Evolutionary conservation across 2,329 filamentous ascomycete species (phyloP), one percentile per base, ranked within the genome.

Genomic region (Volutella citrinella): DNA sequence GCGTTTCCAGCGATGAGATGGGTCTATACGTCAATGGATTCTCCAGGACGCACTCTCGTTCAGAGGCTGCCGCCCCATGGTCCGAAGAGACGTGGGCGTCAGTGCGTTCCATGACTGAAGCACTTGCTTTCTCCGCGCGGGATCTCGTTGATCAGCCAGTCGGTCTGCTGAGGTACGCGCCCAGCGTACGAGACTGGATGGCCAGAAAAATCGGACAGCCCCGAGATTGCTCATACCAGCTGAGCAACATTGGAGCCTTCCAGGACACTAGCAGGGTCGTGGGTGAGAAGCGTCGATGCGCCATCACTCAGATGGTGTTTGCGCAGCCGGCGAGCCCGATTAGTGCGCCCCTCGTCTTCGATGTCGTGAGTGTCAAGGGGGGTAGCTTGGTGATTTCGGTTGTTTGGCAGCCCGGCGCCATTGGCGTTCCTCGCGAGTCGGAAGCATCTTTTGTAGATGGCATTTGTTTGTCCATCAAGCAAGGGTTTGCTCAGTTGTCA

Each of bases 201-300:
- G 24, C 42, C 3, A 28, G 38, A 1, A 54, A 45, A n/a, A 17
- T 54, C 6, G 51, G 51, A n/a, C 34, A 42, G 27, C 19, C 26
- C 5, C 19, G 51, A 21, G 51, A 53, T 11, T 41, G 40, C 14
- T 54, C 51, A 2, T 45, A 42, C 7, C 47, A 46, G 5, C 14
- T 53, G 12, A 54, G 51, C 32, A 54, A 54, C 11, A 30, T 53
- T 8, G 51, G 51, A 4, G 24, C 17, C 5, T 43, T 54, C 23
- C 16, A 34, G 4, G 40, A 48, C 7, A 34, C 34, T 8, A n/a
- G 19, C 14, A 10, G 16, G 9, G 14, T 10, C 6, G 4, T 26
- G 4, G 26, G 22, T 3, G 25, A 32, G 21, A 23, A 12, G 14
- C 19, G 8, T 34, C 27, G 20, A 41, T 19, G 25, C 9, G 7